phyloP scores from a whole-genome alignment of 2,329 filamentous ascomycete species.

The Periconia sp. region DNA sequence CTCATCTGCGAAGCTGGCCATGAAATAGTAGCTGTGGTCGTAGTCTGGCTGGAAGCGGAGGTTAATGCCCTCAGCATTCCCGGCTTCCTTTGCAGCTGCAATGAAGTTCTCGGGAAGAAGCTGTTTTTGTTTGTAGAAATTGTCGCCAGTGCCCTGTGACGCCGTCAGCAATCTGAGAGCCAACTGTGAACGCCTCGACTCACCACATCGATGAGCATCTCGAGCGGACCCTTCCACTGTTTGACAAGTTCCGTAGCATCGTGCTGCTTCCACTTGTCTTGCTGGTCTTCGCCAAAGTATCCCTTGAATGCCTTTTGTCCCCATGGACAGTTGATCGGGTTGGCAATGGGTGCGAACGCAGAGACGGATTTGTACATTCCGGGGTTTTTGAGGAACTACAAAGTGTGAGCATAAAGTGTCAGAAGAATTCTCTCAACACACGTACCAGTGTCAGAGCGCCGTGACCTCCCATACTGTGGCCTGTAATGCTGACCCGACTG shows the following conservation, averaged over 20 bases:
- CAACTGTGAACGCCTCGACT: slow-evolving; percentile 38
- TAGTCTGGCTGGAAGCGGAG: slow-evolving; percentile 88
- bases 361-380: slow-evolving; percentile 86
- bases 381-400: slow-evolving; percentile 81
- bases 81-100: slow-evolving; percentile 73
- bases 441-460: slow-evolving; percentile 79
- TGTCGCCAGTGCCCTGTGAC: slow-evolving; percentile 79
- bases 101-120: slow-evolving; percentile 92
- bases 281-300: slow-evolving; percentile 77
- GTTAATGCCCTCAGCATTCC: slow-evolving; percentile 68
- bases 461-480: slow-evolving; percentile 97
- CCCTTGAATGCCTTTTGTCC: slow-evolving; percentile 92
- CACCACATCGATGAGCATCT: slow-evolving; percentile 85
- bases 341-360: slow-evolving; percentile 87
- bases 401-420: slow-evolving; percentile 5
- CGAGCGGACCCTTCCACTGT: slow-evolving; percentile 70
- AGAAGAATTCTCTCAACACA: background rate
- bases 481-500: slow-evolving; percentile 76
- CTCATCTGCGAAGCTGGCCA: slow-evolving; percentile 85
- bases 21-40: slow-evolving; percentile 97
- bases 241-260: slow-evolving; percentile 90
- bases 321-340: slow-evolving; percentile 86
- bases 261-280: slow-evolving; percentile 80
- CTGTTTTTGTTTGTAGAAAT: slow-evolving; percentile 94
- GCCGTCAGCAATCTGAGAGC: slow-evolving; percentile 4